Base-by-base conservation (phyloP, 371 early-diverging fungal species). In the Circinella minor region DNA sequence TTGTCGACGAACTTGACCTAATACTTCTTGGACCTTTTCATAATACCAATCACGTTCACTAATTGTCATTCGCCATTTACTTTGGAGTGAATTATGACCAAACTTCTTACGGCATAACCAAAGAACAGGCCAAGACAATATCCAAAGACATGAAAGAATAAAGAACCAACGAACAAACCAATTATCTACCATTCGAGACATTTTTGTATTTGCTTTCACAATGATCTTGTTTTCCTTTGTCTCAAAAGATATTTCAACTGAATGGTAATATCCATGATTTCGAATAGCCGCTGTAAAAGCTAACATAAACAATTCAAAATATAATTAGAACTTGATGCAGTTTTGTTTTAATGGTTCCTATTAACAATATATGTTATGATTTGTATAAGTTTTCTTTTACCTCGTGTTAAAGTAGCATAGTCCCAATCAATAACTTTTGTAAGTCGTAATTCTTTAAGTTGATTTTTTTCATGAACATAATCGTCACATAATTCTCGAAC, bases 351-450 rank as follows among this genome's bases (percentile, higher is more conserved):
- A 27, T 27, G 27, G 27, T 27, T 27, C 27, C 2, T 27, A 27
- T 27, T 0, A 2, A 2, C 27, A 27, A 27, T 27, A 27, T 27
- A 27, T 27, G 2, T 27, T 2, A 27, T 1, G 27, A 27, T 27
- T 27, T 27, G 27, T 27, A 2, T 2, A 27, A 0, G 2, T 27
- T 27, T 27, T 27, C 27, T 27, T 27, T 11, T 66, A 80, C 77
- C 81, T 71, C 67, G 72, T 11, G 81, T 78, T 38, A 85, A 51
- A 39, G 74, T 67, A 39, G 75, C 69, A 69, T 72, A 81, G 65
- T 85, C 74, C 85, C 85, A 85, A 8, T 72, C 68, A 4, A 85
- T 60, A 18, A 74, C 73, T 62, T 85, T 85, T 61, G 73, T 74
- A 47, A 82, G 39, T 36, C 75, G 78, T 10, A 85, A 67, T 47